Percentiles rank a stretch among this genome's conserved stretches.
phyloP scores from a whole-genome alignment of 495 filamentous ascomycete genomes.

The Tuber microsphaerosporum region DNA sequence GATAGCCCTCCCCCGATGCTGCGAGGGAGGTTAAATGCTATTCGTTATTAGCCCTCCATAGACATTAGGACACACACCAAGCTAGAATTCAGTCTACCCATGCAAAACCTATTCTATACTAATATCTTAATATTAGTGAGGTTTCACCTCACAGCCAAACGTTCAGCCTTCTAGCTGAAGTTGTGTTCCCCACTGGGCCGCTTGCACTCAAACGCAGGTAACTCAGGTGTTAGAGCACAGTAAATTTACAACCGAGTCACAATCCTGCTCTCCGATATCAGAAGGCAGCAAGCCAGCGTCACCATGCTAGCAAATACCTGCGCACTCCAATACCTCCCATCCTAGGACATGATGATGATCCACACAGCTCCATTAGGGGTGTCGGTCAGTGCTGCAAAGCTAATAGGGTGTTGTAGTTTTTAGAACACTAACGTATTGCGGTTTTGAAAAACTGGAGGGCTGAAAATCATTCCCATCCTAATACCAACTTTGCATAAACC shows the following conservation, averaged over 20 bases:
- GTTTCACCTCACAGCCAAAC: neutral
- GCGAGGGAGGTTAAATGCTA: neutral
- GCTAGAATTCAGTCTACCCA: neutral
- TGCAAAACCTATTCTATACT: neutral
- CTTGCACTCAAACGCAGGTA: neutral
- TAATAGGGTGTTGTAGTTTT: too few species aligned
- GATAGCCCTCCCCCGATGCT: too few species aligned
- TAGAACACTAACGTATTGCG: too few species aligned
- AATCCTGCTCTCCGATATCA: constrained; percentile 43
- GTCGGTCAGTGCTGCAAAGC: constrained; percentile 65
- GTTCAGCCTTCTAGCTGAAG: neutral
- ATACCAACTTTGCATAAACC: constrained; percentile 63
- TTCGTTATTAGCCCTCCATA: neutral
- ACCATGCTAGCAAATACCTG: constrained; percentile 53
- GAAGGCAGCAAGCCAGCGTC: constrained; percentile 43
- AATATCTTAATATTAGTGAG: neutral
- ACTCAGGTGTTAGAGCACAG: neutral
- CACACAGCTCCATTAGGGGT: constrained; percentile 66
- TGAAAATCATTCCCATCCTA: constrained; percentile 74
- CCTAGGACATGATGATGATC: constrained; percentile 47
- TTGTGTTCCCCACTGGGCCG: neutral
- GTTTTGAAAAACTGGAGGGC: too few species aligned
- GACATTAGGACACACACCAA: neutral
- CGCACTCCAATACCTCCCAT: constrained; percentile 53
- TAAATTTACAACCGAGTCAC: constrained; percentile 5